Conservation (phyloP, 768 basidiomycete genomes). For the Lyophyllum atratum region DNA sequence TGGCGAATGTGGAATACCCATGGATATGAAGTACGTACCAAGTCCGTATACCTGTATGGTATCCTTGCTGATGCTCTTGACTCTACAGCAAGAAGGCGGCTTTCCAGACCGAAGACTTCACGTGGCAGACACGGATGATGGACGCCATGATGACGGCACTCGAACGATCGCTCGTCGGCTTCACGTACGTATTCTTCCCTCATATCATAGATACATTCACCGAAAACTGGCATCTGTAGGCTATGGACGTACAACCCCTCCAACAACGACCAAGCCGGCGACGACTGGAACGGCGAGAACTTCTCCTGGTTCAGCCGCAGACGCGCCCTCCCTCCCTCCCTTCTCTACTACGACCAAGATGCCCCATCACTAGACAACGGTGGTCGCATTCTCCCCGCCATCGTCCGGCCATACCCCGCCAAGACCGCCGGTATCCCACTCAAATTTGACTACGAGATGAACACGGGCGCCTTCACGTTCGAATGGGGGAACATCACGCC, state of each 20-base stretch:
- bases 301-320: conserved; percentile 88
- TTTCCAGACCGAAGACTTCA: conserved; percentile 71
- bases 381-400: conserved; percentile 68
- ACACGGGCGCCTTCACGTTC: conserved; percentile 63
- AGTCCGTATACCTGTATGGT: neutral
- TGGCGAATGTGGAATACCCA: conserved; percentile 93
- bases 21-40: conserved; percentile 91
- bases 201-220: neutral
- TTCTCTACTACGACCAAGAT: conserved; percentile 60
- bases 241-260: conserved; percentile 94
- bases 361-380: conserved; percentile 82
- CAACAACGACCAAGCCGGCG: conserved; percentile 78
- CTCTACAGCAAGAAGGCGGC: conserved; percentile 63
- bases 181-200: conserved; percentile 63
- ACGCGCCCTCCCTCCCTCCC: conserved; percentile 55
- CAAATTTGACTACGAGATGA: conserved; percentile 75
- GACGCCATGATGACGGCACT: conserved; percentile 87
- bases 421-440: conserved; percentile 88
- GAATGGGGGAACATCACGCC: conserved; percentile 56
- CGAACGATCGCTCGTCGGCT: conserved; percentile 76
- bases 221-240: conserved; percentile 36
- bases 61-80: neutral
- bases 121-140: conserved; percentile 90
- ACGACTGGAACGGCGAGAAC: conserved; percentile 96
- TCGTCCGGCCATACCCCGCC: conserved; percentile 90